Conservation (phyloP, 192 early-diverging fungal genomes). For the Coemansia sp. region DNA sequence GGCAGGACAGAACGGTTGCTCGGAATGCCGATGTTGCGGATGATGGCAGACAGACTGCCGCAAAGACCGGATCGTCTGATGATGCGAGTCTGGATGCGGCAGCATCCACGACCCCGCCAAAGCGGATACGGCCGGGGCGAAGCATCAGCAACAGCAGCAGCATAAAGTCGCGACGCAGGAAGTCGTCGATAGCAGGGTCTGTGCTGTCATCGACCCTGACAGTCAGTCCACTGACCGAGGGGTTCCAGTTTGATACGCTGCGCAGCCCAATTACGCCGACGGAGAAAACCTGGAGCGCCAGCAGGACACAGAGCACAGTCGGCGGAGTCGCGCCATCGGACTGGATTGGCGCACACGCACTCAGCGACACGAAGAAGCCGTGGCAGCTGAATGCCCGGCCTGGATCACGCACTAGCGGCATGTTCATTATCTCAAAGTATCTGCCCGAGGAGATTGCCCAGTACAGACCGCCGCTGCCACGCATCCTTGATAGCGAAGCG, state of each 20-base stretch:
- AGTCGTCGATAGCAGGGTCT: slow-evolving; percentile 43
- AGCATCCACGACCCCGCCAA: neutral
- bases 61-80: too few species aligned
- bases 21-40: neutral
- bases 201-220: slow-evolving; percentile 33
- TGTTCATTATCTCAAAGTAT: slow-evolving; percentile 42
- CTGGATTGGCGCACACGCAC: slow-evolving; percentile 9
- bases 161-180: slow-evolving; percentile 27
- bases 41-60: neutral
- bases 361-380: slow-evolving; percentile 10
- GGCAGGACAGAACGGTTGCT: neutral
- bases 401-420: slow-evolving; percentile 17
- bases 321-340: neutral
- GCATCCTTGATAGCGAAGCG: slow-evolving; percentile 27
- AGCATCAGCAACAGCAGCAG: slow-evolving; percentile 12
- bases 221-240: slow-evolving; percentile 7
- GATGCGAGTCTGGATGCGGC: neutral
- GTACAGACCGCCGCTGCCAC: slow-evolving; percentile 35
- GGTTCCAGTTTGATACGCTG: neutral
- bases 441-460: slow-evolving; percentile 39
- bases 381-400: slow-evolving; percentile 3
- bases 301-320: neutral
- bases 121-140: neutral
- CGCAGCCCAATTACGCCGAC: slow-evolving; percentile 14
- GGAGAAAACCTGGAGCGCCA: neutral